Evolutionary conservation across 306 rosid genomes (phyloP).

Genomic region (Cucumis melo): DNA sequence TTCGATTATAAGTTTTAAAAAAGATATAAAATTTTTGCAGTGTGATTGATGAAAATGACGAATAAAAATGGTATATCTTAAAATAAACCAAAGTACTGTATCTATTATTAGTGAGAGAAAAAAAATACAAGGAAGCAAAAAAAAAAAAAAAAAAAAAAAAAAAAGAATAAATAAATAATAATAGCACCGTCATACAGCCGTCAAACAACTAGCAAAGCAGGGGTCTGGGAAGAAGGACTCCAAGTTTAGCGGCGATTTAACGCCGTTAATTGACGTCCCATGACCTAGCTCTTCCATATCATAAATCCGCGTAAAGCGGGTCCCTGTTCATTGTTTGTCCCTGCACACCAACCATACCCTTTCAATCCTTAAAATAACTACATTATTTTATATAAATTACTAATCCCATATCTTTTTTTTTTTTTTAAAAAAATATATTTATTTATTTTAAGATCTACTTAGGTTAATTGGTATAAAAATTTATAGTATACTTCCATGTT

Average conservation of each 20-base stretch:
- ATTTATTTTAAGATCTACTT: too few species aligned
- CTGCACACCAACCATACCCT: slow-evolving; percentile 8
- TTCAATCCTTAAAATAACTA: not conserved
- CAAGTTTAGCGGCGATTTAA: not conserved
- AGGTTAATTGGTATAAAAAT: too few species aligned
- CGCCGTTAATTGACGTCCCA: not conserved
- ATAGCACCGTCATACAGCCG: slow-evolving; percentile 1
- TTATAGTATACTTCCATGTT: too few species aligned
- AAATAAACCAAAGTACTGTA: too few species aligned
- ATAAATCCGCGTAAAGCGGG: slow-evolving; percentile 29
- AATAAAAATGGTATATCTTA: too few species aligned
- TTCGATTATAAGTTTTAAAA: too few species aligned
- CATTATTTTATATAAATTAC: not conserved
- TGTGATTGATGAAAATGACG: too few species aligned
- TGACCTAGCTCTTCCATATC: not conserved
- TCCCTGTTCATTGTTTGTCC: slow-evolving; percentile 15
- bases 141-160: not conserved
- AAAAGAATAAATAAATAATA: not conserved
- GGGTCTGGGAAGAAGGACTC: not conserved
- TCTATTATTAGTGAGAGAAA: not conserved
- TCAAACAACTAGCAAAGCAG: not conserved
- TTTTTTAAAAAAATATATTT: too few species aligned
- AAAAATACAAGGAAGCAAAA: not conserved
- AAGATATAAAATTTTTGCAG: too few species aligned
- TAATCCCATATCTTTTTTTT: too few species aligned